phyloP scores from a whole-genome alignment of 257 asterid genomes.

The Przewalskia tangutica region DNA sequence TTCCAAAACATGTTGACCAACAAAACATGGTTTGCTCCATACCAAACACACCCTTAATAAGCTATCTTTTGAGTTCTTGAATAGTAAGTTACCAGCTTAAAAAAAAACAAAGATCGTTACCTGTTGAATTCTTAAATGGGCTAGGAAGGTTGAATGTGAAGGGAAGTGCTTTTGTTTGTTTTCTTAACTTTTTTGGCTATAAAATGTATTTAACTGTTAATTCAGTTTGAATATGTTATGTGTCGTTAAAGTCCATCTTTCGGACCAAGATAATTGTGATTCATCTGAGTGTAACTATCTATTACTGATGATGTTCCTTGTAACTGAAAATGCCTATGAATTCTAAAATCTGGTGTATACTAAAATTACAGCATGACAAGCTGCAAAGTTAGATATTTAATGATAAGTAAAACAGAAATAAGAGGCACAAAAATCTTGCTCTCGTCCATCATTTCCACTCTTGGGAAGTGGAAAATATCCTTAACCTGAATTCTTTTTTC shows the following conservation, averaged over 20 bases:
- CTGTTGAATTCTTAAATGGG: background rate
- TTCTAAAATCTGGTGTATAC: background rate
- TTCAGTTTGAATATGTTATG: background rate
- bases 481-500: background rate
- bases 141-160: background rate
- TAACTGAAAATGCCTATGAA: background rate
- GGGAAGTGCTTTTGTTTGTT: background rate
- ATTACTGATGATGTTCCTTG: background rate
- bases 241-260: background rate
- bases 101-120: background rate
- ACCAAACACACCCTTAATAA: no score
- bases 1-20: no score
- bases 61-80: no score
- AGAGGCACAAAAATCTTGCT: background rate
- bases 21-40: no score
- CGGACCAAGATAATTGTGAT: background rate
- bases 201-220: background rate
- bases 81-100: no score
- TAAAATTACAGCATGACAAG: background rate
- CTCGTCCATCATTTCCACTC: background rate
- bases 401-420: background rate
- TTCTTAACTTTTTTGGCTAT: background rate
- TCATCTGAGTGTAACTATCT: background rate
- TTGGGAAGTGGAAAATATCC: background rate
- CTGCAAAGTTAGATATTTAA: background rate